phyloP scores from a whole-genome alignment of 345 rosid species.

The Linum lewisii region DNA sequence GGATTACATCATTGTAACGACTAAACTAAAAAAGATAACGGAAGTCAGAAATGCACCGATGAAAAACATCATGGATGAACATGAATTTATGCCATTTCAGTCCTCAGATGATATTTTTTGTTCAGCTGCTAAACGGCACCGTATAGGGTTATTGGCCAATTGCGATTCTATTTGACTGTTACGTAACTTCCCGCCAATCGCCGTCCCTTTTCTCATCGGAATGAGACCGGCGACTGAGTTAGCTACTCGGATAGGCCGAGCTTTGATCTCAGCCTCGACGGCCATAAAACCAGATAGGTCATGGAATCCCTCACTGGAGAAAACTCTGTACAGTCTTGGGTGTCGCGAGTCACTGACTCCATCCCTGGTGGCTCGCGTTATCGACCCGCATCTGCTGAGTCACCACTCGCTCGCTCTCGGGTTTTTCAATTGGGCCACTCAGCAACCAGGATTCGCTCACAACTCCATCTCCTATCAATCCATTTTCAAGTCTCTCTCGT shows the following conservation, averaged over 20 bases:
- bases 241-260: slow-evolving; percentile 54
- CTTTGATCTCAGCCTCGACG: slow-evolving; percentile 43
- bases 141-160: too few species aligned
- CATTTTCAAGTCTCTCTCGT: slow-evolving; percentile 56
- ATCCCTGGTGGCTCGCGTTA: slow-evolving; percentile 58
- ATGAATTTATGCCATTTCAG: too few species aligned
- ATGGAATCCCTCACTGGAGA: slow-evolving; percentile 63
- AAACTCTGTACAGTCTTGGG: slow-evolving; percentile 45
- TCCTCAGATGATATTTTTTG: too few species aligned
- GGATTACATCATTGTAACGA: too few species aligned
- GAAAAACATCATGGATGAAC: too few species aligned
- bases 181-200: too few species aligned
- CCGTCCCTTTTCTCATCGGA: background rate
- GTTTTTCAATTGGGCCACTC: slow-evolving; percentile 88
- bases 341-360: slow-evolving; percentile 46
- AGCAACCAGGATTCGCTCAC: slow-evolving; percentile 72
- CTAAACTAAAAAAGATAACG: too few species aligned
- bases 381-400: slow-evolving; percentile 58
- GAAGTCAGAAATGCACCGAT: too few species aligned
- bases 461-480: slow-evolving; percentile 58
- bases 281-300: slow-evolving; percentile 29
- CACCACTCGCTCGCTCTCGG: slow-evolving; percentile 79
- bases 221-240: slow-evolving; percentile 44
- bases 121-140: too few species aligned
- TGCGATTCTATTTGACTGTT: too few species aligned